Base-by-base conservation (phyloP, 2,329 filamentous ascomycete genomes). In the Stachybotrys chlorohalonatus region DNA sequence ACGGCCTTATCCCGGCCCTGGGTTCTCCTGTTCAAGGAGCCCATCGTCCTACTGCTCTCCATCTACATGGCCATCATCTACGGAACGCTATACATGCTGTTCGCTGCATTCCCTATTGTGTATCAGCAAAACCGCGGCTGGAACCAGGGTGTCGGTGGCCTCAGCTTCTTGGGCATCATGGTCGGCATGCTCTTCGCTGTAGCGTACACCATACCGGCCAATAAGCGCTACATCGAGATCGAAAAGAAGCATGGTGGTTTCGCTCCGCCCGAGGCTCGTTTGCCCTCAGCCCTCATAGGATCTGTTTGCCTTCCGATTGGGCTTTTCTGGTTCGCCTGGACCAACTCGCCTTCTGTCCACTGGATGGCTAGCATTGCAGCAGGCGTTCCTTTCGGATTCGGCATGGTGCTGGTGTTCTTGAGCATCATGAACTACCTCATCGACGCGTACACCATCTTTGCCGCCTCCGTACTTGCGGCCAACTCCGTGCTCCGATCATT, bases 391-490 rank as follows among this genome's bases (percentile, higher is more conserved):
- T 70, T 84, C 56, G 81, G 83, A 57, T 66, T 75, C 63, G 81
- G 50, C 31, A 52, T 52, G 75, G 79, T 85, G 1, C 68, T 84
- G 31, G 79, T 87, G 45, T 87, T 87, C 70, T 67, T 86, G 16
- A 72, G 71, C 13, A 68, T 81, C 36, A 75, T 80, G 60, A 83
- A 80, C 67, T 87, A 86, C 68, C 75, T 86, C 8, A 79, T 86
- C 58, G 84, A 86, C 63, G 68, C 79, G 2, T 82, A 88, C 67
- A 82, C 82, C 49, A 84, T 90, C 62, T 90, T 84, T 60, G 86
- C 88, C 0, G 86, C 86, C 0, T 86, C 82, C 0, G 85, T 84
- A 0, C 73, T 90, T 9, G 86, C 86, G 2, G 86, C 85, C 49
- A 87, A 83, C 66, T 75, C 81, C 2, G 79, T 89, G 17, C 69